Conservation (phyloP, 139 green algal species). For the Chlamydomonas eustigma region DNA sequence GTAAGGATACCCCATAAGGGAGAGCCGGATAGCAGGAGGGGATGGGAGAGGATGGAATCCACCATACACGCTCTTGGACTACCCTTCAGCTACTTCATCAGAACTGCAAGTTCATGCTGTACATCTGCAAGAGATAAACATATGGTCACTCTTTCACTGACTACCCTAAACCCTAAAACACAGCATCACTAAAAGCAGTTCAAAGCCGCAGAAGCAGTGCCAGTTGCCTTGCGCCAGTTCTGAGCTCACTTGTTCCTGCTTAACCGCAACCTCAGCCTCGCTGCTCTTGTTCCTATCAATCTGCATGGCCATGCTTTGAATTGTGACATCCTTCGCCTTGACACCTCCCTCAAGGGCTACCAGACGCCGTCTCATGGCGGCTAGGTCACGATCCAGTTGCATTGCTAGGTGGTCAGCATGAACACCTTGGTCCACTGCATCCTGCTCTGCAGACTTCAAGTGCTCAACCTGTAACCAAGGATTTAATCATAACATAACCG, state of each 20-base stretch:
- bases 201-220: no score
- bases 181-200: no score
- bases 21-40: no score
- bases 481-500: background rate
- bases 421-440: background rate
- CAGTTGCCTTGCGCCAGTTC: no score
- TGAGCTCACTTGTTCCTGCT: background rate
- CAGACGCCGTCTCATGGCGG: background rate
- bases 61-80: background rate
- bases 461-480: background rate
- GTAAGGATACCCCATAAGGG: no score
- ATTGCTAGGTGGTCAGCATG: background rate
- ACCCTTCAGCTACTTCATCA: background rate
- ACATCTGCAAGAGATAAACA: background rate
- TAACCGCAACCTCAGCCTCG: background rate
- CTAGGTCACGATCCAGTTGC: background rate
- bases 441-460: background rate
- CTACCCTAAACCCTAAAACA: background rate
- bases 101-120: background rate
- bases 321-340: conserved; percentile 6
- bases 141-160: background rate
- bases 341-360: conserved; percentile 10
- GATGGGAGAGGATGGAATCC: no score
- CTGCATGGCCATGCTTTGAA: background rate
- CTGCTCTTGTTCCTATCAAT: background rate